Base-by-base conservation (phyloP, 257 asterid species). In the Solanum medicagineum region DNA sequence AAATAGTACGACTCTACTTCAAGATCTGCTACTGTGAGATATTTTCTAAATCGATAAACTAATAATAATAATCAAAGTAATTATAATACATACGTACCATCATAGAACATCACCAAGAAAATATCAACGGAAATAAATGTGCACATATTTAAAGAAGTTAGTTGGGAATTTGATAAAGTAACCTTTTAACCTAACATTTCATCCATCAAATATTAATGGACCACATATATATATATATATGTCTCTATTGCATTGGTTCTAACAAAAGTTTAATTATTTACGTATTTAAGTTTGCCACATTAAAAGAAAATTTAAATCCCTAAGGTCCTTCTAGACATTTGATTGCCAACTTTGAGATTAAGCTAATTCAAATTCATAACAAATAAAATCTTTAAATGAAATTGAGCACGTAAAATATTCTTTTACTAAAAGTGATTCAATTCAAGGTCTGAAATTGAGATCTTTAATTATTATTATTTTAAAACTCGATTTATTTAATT, bases 321-420 rank as follows among this genome's bases (percentile, higher is more conserved):
- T 20, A 62, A 10, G 22, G n/a, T 55, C 6, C 65, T 3, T 17
- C 7, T 1, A 24, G 36, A 62, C 14, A 63, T 63, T 26, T 63
- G 8, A 6, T 15, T 66, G 1, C 15, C 3, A 0, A 0, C 0
- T 14, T 29, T 15, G 7, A 7, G 12, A 26, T 0, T 14, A 6
- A 44, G 26, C 11, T 65, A 65, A 65, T 65, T 6, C 6, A 3
- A 3, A 65, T 26, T 65, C 2, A 32, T 2, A 0, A 65, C 7
- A 0, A 8, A 20, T 0, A 29, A 2, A 63, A 16, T 62, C 0
- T 22, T 3, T 22, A 10, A 11, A 62, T 24, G 69, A 16, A 13
- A 24, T 4, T 5, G 26, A 0, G 15, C n/a, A 55, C 8, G 0
- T 55, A 59, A 4, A 60, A 9, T 1, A 16, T 12, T 60, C 26